Evolutionary conservation across 2,329 filamentous ascomycete genomes (phyloP).

Genomic region (Decorospora gaudefroyi): DNA sequence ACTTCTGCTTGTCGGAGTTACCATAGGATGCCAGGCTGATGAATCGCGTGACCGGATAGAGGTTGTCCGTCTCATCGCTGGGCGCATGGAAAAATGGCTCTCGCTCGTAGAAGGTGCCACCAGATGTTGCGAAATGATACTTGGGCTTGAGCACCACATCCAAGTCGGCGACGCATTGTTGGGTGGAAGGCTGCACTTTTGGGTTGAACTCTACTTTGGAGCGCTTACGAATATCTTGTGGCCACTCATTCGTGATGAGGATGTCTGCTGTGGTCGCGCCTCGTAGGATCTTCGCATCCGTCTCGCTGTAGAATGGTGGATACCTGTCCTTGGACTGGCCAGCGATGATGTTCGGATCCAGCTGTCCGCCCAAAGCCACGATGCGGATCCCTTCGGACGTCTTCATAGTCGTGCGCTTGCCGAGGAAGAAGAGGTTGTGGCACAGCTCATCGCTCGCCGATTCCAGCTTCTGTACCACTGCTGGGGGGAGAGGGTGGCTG

Average conservation of each 20-base stretch:
- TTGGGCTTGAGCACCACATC: constrained; percentile 81
- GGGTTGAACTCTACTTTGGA: constrained; percentile 66
- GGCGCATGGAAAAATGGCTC: constrained; percentile 83
- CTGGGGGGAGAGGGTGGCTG: constrained; percentile 68
- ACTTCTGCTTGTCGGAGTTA: constrained; percentile 77
- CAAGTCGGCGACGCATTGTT: constrained; percentile 76
- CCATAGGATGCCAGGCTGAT: constrained; percentile 82
- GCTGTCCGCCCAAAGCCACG: constrained; percentile 77
- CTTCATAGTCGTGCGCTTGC: constrained; percentile 80
- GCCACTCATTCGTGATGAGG: constrained; percentile 86
- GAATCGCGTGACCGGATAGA: constrained; percentile 76
- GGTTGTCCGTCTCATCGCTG: constrained; percentile 55
- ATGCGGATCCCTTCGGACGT: constrained; percentile 88
- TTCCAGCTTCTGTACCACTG: constrained; percentile 73
- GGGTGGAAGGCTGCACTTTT: constrained; percentile 59
- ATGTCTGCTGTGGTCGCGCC: constrained; percentile 83
- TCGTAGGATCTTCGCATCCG: constrained; percentile 74
- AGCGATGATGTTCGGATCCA: constrained; percentile 64
- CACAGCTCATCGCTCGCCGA: constrained; percentile 73
- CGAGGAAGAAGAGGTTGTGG: constrained; percentile 87
- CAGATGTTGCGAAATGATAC: constrained; percentile 81
- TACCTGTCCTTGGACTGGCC: constrained; percentile 72
- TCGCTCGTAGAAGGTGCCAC: constrained; percentile 78
- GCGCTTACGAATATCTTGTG: constrained; percentile 69
- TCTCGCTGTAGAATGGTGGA: constrained; percentile 74